phyloP scores from a whole-genome alignment of 2,329 filamentous ascomycete genomes.

The Verticillium nubilum region DNA sequence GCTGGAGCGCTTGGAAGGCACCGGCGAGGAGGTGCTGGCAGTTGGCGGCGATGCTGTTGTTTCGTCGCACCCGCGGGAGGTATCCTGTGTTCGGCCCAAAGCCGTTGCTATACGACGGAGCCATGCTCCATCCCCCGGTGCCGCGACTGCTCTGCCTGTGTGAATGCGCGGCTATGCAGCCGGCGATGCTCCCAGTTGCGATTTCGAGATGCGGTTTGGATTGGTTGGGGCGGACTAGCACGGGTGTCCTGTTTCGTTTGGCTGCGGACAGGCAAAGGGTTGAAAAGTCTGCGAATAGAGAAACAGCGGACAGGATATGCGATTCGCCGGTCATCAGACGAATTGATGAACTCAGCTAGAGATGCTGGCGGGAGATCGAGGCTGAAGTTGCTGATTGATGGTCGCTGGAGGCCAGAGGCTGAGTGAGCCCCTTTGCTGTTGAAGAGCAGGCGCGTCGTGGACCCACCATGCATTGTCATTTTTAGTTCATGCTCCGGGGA shows the following conservation, averaged over 20 bases:
- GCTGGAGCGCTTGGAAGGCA: background rate
- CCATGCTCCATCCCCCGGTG: background rate
- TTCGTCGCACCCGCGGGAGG: background rate
- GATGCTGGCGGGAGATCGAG: background rate
- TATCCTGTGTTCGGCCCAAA: slow-evolving; percentile 3
- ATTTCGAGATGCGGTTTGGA: background rate
- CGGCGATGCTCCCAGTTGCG: background rate
- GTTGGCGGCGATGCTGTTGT: background rate
- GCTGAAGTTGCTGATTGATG: background rate
- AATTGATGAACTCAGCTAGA: too few species aligned
- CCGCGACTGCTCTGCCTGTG: background rate
- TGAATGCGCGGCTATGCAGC: background rate
- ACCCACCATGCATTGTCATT: background rate
- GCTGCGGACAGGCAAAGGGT: too few species aligned
- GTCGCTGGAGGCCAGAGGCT: background rate
- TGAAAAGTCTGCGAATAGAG: too few species aligned
- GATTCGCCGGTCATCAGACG: too few species aligned
- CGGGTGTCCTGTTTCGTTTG: background rate
- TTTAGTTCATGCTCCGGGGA: background rate
- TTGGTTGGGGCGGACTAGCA: background rate
- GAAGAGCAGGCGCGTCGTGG: background rate
- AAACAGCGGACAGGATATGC: too few species aligned
- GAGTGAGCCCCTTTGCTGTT: background rate
- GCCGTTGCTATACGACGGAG: slow-evolving; percentile 29
- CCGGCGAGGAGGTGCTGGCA: background rate